phyloP scores from a whole-genome alignment of 768 basidiomycete species.

The Tulasnella sp. region DNA sequence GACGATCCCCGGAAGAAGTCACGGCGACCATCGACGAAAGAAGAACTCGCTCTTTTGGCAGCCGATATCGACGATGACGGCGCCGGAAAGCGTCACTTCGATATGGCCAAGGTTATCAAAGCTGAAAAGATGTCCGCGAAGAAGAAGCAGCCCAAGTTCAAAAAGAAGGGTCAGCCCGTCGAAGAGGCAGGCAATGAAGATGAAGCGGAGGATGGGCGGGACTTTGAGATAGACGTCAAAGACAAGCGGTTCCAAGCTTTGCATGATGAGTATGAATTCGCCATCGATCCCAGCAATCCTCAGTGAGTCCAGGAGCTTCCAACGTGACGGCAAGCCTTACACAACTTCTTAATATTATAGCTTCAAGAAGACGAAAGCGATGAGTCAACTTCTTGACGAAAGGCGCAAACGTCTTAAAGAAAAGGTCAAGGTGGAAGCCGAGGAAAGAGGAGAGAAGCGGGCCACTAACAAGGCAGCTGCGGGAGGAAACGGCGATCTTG shows the following conservation, averaged over 20 bases:
- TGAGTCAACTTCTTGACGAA: conserved; percentile 83
- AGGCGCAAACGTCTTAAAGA: conserved; percentile 66
- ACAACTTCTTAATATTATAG: conserved; percentile 48
- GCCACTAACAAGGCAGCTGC: conserved; percentile 21
- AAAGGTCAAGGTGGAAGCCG: conserved; percentile 35
- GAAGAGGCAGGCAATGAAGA: conserved; percentile 52
- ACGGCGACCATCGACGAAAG: conserved; percentile 52
- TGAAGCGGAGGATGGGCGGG: conserved; percentile 65
- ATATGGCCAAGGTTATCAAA: conserved; percentile 85
- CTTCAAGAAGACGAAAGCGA: conserved; percentile 90
- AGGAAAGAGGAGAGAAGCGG: background rate
- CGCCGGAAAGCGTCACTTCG: conserved; percentile 74
- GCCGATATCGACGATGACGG: conserved; percentile 57
- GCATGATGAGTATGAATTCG: conserved; percentile 88
- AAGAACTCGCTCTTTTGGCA: conserved; percentile 68
- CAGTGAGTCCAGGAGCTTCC: conserved; percentile 61
- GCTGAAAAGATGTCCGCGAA: conserved; percentile 72
- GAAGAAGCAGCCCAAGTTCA: conserved; percentile 48
- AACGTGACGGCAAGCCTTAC: background rate
- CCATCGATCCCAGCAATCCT: conserved; percentile 95
- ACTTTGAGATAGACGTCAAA: conserved; percentile 80
- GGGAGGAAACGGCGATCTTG: conserved; percentile 42
- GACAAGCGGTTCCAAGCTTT: conserved; percentile 88
- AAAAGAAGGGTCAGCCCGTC: conserved; percentile 51
- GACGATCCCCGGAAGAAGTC: conserved; percentile 39